These are phyloP conservation scores for Codiaeum variegatum DNA, from an alignment of 441 rosid genomes.

Conservation along the genomic window DNA sequence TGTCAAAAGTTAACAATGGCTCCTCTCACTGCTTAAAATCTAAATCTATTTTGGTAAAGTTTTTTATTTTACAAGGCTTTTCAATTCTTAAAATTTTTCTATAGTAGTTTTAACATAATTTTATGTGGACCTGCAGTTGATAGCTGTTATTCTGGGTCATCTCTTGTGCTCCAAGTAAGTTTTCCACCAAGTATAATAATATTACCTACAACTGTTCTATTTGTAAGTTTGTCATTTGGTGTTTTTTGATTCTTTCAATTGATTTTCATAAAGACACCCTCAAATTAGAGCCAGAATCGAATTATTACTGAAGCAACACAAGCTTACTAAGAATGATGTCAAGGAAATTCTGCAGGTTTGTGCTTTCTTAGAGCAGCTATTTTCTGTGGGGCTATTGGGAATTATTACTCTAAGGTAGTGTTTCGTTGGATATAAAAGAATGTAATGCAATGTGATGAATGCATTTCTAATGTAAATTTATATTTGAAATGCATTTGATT, in stretches of 20 bases:
- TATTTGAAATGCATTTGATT: no score
- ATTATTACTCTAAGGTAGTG: not conserved
- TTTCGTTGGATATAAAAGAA: no score
- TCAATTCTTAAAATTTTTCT: not conserved
- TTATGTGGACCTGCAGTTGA: constrained; percentile 53
- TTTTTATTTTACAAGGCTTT: not conserved
- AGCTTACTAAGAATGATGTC: constrained; percentile 69
- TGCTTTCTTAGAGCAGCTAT: constrained; percentile 13
- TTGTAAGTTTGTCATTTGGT: constrained; percentile 10
- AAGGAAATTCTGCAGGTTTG: constrained; percentile 80
- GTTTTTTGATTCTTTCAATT: not conserved
- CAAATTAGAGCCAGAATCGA: constrained; percentile 84
- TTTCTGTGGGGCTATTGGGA: not conserved
- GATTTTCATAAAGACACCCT: constrained; percentile 47
- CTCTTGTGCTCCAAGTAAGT: constrained; percentile 97
- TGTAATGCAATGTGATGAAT: no score
- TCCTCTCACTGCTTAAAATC: not conserved
- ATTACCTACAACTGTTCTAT: not conserved
- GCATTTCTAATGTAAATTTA: no score
- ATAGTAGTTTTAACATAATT: constrained; percentile 4
- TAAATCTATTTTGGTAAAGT: not conserved
- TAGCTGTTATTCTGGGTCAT: constrained; percentile 82
- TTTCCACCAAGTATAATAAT: not conserved
- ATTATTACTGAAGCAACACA: constrained; percentile 83
- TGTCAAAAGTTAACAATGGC: not conserved